Evolutionary conservation across 1,284 basidiomycete genomes (phyloP), one percentile per base, ranked within the genome.

Genomic region (Trametes versicolor): DNA sequence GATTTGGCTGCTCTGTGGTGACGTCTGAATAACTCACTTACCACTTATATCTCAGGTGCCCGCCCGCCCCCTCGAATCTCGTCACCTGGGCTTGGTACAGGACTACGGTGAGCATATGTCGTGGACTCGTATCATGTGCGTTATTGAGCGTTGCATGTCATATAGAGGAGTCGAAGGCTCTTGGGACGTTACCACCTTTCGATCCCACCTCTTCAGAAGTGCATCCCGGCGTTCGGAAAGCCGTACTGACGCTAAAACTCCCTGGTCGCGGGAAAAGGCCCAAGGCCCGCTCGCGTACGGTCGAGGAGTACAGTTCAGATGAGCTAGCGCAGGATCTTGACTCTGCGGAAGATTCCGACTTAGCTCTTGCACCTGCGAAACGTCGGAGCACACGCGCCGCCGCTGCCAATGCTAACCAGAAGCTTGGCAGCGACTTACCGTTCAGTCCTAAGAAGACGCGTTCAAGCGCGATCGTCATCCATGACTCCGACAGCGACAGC

Each of bases 381-480:
- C 57, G 64, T 54, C 68, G 64, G 13, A 64, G 59, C 48, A 68
- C 64, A 23, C 67, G 67, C 25, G 54, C 59, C 12, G 69, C 66
- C 19, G 68, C 63, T 9, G 62, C 63, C 15, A 59, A 41, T 17
- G 62, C 66, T n/a, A 74, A 72, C 51, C 71, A 69, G 66, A 68
- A 68, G 57, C 27, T 70, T 21, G 51, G 58, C 15, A 58, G 53
- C 36, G 50, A 23, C 4, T 77, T 90, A 47, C 88, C 88, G 10
- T 90, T 86, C 75, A 90, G 88, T 69, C 88, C 89, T 0, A 83
- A 76, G 71, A 92, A 89, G 74, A 83, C 85, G 36, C 82, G 85
- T 12, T 78, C 78, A 45, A 72, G 48, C 4, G 34, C 57, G 50
- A 76, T 78, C 60, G 70, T 80, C 48, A 70, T 76, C 43, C 68